Base-by-base conservation (phyloP, 2,329 filamentous ascomycete species). In the Xylariaceae sp. region DNA sequence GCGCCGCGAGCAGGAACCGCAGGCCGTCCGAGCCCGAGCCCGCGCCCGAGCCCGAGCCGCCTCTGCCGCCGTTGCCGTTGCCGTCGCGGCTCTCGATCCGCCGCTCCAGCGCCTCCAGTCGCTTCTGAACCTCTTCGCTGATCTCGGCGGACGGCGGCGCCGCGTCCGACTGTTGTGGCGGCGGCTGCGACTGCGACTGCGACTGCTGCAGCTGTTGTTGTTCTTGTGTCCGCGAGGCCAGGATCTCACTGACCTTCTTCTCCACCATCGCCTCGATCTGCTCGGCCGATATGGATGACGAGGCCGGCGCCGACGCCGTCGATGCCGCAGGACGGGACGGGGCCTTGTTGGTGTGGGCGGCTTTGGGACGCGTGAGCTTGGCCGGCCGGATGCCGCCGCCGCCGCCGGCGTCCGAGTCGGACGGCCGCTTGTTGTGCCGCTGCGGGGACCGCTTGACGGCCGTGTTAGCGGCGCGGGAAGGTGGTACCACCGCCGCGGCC, bases 261-360 rank as follows among this genome's bases (percentile, higher is more conserved):
- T 94, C 85, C 2, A 96, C 87, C 63, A 95, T 79, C 24, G 88
- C 85, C 56, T 95, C 89, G 39, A 96, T 93, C 33, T 80, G 80
- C 10, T 78, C 81, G 13, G 79, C 74, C 0, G 80, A 82, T 7
- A 86, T 69, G 28, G 57, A 48, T 2, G 40, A 40, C 29, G 46
- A 44, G 3, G 37, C 15, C 14, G 46, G 42, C 19, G 46, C 40
- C n/a, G 19, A 13, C 3, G 38, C 21, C 10, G 11, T 40, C 5
- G 38, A 16, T 17, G 45, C 43, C 22, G 49, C 40, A 29, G 41
- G 32, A 29, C 36, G 23, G 29, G 40, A 5, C 43, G 45, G 21
- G 43, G 46, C 26, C 13, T 35, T 33, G 13, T 42, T 31, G 11
- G 50, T 42, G 10, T 43, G 45, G 18, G 40, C 31, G 14, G 46